Conservation (phyloP, 306 rosid species). For the Begonia masoniana region DNA sequence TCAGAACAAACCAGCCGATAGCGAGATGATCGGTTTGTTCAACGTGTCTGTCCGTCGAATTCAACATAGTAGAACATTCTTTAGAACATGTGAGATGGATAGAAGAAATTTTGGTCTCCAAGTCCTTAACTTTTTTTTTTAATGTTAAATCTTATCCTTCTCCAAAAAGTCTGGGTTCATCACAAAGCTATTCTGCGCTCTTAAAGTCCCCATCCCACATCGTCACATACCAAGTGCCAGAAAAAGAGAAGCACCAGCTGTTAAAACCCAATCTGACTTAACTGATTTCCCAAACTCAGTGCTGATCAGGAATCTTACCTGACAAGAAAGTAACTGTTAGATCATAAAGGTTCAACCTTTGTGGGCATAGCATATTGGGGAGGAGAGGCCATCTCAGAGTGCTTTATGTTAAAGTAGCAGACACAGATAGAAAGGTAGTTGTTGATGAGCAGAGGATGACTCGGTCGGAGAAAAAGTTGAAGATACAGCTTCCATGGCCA, state of each 20-base stretch:
- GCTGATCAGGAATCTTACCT: no score
- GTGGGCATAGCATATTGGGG: neutral
- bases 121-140: no score
- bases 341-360: neutral
- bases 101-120: no score
- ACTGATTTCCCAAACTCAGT: neutral
- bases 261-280: neutral
- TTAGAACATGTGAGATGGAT: no score
- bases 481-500: slow-evolving; percentile 4
- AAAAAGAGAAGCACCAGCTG: neutral
- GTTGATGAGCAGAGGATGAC: slow-evolving; percentile 24
- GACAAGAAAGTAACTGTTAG: no score
- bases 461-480: slow-evolving; percentile 17
- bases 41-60: no score
- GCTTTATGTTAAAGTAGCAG: slow-evolving; percentile 20
- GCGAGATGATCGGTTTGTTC: no score
- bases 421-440: slow-evolving; percentile 16
- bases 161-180: neutral
- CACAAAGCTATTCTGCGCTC: neutral
- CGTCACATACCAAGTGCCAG: neutral
- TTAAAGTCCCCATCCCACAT: neutral
- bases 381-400: neutral
- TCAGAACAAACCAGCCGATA: no score
- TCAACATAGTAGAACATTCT: no score
- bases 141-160: no score